phyloP scores from a whole-genome alignment of 331 rosid genomes.

The Quercus phellos region DNA sequence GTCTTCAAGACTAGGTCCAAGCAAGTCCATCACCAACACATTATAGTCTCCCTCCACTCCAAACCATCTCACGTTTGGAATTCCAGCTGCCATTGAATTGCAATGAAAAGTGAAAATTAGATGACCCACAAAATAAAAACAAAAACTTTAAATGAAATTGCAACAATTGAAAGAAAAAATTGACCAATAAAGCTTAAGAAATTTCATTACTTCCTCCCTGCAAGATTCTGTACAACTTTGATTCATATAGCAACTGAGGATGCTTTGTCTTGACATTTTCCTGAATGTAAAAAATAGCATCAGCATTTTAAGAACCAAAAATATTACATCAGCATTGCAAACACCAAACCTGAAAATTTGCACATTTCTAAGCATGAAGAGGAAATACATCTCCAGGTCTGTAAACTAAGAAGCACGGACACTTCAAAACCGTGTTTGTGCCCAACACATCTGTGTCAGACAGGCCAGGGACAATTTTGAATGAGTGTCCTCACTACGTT shows the following conservation, averaged over 20 bases:
- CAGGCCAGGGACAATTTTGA: too few relatives aligned
- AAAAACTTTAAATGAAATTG: background rate
- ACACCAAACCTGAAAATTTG: background rate
- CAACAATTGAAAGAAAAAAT: background rate
- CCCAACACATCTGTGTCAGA: too few relatives aligned
- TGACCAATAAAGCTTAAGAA: background rate
- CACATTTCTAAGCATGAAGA: background rate
- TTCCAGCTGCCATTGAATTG: constrained; percentile 70
- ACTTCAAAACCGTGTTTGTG: too few relatives aligned
- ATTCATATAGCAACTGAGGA: constrained; percentile 95
- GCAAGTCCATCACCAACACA: constrained; percentile 95
- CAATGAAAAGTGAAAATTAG: background rate
- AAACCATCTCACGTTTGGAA: constrained; percentile 95
- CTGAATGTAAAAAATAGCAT: constrained; percentile 33
- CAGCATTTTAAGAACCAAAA: constrained; percentile 10
- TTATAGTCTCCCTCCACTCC: constrained; percentile 98
- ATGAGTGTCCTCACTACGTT: too few relatives aligned
- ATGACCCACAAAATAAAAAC: background rate
- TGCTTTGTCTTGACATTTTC: constrained; percentile 98
- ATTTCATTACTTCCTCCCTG: constrained; percentile 90
- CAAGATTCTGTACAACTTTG: constrained; percentile 92
- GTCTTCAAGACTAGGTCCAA: constrained; percentile 99
- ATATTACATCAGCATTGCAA: constrained; percentile 11
- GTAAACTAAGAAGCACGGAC: background rate
- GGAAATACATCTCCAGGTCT: background rate